Evolutionary conservation across 129 eudicot genomes (phyloP).

Genomic region (Sambucus nigra): DNA sequence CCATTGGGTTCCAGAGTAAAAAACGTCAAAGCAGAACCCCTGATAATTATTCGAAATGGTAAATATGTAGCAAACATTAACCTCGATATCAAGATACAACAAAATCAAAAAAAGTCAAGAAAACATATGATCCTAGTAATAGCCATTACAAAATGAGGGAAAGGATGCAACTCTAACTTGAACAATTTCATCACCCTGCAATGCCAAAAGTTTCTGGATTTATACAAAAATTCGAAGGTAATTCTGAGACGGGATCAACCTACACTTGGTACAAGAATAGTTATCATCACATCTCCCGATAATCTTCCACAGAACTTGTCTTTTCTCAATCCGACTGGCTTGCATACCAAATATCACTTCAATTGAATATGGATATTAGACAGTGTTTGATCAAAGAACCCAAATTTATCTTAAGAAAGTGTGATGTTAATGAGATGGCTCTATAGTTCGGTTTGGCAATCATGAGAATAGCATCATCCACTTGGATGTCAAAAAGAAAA

Average conservation of each 20-base stretch:
- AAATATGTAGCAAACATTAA: neutral
- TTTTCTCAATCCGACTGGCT: no score
- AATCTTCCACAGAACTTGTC: no score
- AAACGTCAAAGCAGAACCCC: slow-evolving; percentile 7
- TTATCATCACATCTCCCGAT: no score
- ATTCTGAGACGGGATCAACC: neutral
- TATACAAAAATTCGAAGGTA: neutral
- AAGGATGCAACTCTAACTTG: neutral
- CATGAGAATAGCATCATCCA: no score
- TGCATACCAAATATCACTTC: no score
- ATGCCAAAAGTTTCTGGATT: neutral
- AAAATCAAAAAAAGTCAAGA: neutral
- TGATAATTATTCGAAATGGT: neutral
- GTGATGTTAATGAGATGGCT: no score
- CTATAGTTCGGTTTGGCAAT: no score
- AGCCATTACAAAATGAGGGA: neutral
- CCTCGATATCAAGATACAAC: neutral
- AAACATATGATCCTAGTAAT: neutral
- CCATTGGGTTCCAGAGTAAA: slow-evolving; percentile 4
- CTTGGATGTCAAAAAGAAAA: no score
- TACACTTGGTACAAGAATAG: no score
- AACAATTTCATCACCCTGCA: neutral
- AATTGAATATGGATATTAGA: no score
- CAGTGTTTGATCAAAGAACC: neutral
- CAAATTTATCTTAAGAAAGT: neutral